Percentiles rank a stretch among this genome's conserved stretches.
These are phyloP conservation scores for Clarkia xantiana DNA, from an alignment of 345 rosid genomes.

Conservation along the genomic window DNA sequence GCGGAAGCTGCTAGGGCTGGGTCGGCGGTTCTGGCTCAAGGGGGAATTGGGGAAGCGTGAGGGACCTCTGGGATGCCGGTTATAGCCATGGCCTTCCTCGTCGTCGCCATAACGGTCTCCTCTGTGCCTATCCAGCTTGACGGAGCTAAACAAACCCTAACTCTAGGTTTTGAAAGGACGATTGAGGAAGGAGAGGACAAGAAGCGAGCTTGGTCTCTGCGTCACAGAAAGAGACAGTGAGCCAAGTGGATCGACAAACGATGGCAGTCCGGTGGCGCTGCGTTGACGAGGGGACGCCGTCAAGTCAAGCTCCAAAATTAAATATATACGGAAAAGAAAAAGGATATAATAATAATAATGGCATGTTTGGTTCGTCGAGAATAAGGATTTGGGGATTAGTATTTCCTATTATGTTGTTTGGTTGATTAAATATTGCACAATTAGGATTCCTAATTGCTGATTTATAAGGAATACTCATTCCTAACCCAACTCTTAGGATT, in stretches of 20 bases:
- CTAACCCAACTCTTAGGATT: too few species aligned
- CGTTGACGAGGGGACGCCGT: conserved; percentile 1
- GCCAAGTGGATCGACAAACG: background rate
- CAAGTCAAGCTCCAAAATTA: background rate
- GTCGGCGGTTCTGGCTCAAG: conserved; percentile 28
- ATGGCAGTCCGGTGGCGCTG: background rate
- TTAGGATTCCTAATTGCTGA: too few species aligned
- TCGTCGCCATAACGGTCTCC: conserved; percentile 44
- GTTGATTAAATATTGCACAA: too few species aligned
- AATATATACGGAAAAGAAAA: too few species aligned
- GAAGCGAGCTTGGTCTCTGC: background rate
- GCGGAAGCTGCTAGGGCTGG: conserved; percentile 50
- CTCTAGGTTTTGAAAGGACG: conserved; percentile 11
- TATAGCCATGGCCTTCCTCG: conserved; percentile 21
- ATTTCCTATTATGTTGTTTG: too few species aligned
- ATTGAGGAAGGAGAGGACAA: background rate
- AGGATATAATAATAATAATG: too few species aligned
- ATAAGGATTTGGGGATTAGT: too few species aligned
- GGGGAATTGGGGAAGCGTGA: conserved; percentile 33
- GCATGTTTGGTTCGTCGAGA: too few species aligned
- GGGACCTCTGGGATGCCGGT: conserved; percentile 27
- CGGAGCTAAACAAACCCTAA: conserved; percentile 13
- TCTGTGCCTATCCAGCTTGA: conserved; percentile 66
- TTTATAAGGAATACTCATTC: too few species aligned
- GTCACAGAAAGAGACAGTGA: background rate